phyloP scores from a whole-genome alignment of 768 basidiomycete genomes.

The Tulasnella sp. region DNA sequence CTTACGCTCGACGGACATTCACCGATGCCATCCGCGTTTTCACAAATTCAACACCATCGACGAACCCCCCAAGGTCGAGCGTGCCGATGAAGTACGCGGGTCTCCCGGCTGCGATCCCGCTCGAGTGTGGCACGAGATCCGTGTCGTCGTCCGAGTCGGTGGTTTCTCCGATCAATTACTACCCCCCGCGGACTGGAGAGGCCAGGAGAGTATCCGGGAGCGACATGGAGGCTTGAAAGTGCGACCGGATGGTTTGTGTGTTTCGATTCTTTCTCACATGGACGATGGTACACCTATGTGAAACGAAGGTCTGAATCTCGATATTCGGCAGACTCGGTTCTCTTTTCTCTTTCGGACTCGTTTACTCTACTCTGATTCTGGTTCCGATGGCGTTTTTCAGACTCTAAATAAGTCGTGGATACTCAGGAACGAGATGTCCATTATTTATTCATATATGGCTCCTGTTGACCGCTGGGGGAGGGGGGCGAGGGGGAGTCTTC shows the following conservation, averaged over 20 bases:
- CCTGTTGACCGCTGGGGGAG: too few species aligned
- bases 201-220: not conserved
- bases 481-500: too few species aligned
- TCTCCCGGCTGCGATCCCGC: not conserved
- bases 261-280: not conserved
- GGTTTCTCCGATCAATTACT: not conserved
- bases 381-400: too few species aligned
- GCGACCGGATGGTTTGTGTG: not conserved
- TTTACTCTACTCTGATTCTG: too few species aligned
- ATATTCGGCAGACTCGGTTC: too few species aligned
- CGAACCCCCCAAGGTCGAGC: not conserved
- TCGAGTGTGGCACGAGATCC: not conserved
- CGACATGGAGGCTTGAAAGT: not conserved
- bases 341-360: too few species aligned
- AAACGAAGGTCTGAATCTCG: too few species aligned
- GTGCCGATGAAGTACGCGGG: not conserved
- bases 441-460: too few species aligned
- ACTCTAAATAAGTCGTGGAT: too few species aligned
- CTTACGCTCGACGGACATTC: not conserved
- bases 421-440: too few species aligned
- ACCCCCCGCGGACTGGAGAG: not conserved
- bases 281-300: too few species aligned
- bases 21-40: not conserved
- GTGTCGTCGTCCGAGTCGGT: not conserved
- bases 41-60: not conserved